These are phyloP conservation scores for Aspergillus sp. DNA, from an alignment of 2,329 filamentous ascomycete species.

Conservation along the genomic window DNA sequence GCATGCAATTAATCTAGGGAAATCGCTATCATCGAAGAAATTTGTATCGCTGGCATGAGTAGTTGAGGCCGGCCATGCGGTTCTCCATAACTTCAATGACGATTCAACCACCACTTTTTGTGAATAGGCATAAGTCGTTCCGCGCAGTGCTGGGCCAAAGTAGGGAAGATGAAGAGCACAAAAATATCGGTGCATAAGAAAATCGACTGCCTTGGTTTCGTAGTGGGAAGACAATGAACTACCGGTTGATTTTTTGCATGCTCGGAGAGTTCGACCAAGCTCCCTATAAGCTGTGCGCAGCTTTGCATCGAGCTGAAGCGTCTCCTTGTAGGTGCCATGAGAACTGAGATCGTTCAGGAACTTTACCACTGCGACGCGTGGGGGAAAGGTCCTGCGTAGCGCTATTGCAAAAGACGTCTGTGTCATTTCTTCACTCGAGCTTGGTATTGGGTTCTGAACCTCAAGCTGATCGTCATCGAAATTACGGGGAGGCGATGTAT, in stretches of 20 bases:
- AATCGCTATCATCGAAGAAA: conserved; percentile 24
- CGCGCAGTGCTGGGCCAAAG: conserved; percentile 20
- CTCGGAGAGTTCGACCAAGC: conserved; percentile 33
- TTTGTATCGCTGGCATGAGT: conserved; percentile 1
- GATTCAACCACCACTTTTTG: conserved; percentile 51
- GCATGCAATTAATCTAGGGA: conserved; percentile 41
- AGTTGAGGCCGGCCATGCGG: conserved; percentile 32
- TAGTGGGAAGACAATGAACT: conserved; percentile 14
- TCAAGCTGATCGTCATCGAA: conserved; percentile 42
- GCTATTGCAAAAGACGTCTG: conserved; percentile 36
- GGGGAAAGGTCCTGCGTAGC: conserved; percentile 37
- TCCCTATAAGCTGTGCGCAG: conserved; percentile 46
- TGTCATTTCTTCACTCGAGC: conserved; percentile 29
- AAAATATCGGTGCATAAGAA: conserved; percentile 29
- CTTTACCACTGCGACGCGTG: conserved; percentile 36
- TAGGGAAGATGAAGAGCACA: conserved; percentile 31
- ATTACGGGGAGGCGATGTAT: conserved; percentile 39
- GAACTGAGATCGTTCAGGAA: conserved; percentile 26
- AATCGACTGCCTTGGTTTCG: conserved; percentile 23
- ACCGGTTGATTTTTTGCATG: neutral
- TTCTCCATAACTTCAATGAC: conserved; percentile 49
- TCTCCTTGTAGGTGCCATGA: conserved; percentile 23
- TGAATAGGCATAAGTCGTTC: conserved; percentile 46
- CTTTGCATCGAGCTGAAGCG: conserved; percentile 40
- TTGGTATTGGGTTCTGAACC: conserved; percentile 24